Evolutionary conservation across 352 stramenopile genomes (phyloP), one percentile per base, ranked within the genome.

Genomic region (Phytophthora colocasiae): DNA sequence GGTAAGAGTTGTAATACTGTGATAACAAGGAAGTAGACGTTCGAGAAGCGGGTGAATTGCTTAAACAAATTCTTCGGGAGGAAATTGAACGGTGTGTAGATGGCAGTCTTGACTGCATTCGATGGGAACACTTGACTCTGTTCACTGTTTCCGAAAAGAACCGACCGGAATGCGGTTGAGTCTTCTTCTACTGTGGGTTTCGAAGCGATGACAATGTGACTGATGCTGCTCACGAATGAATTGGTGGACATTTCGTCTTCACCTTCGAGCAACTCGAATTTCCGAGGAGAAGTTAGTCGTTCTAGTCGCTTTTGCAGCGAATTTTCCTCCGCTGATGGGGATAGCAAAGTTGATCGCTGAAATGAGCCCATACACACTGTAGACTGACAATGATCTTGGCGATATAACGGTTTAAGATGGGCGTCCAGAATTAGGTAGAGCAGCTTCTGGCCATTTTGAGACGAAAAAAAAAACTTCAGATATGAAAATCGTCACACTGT

Each of bases 21-120:
- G 58, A 97, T 96, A 50, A 95, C 80, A 2, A 97, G 72, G 54
- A 97, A 98, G 73, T 98, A 98, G 36, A 96, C 55, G 60, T 98
- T 98, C 31, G 92, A 95, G 48, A 97, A 89, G 15, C 92, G 89
- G 3, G 77, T 83, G 51, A 90, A 91, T 63, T 91, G 83, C 58
- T 91, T 91, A 62, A 91, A 90, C 15, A 90, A 43, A 53, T 91
- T 91, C 51, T 91, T 91, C 19, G 80, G 64, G 0, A 91, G 11
- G 50, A 90, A 91, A 51, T 85, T 91, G 72, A 75, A 76, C 11
- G 68, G 53, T 12, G 83, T 85, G 51, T 91, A 90, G 47, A 89
- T 76, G 2, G 81, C 72, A 7, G 83, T 90, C 43, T 78, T 89
- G 50, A 90, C 66, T 10, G 68, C 63, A 50, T 91, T 91, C 4